These are phyloP conservation scores for Skeletonema grethae DNA, from an alignment of 108 stramenopile species.

Conservation along the genomic window DNA sequence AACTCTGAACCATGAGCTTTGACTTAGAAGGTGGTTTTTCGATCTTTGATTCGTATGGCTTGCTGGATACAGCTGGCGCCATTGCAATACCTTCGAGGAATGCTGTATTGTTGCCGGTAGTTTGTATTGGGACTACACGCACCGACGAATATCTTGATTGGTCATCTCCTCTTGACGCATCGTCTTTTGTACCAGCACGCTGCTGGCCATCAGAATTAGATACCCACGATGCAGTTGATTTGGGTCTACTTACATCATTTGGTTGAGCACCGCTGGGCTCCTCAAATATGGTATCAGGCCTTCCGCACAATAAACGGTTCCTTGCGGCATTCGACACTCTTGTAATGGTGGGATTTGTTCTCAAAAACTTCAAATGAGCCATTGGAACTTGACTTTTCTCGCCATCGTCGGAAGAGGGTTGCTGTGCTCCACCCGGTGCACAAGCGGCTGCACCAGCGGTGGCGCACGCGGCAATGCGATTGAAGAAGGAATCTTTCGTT, in stretches of 20 bases:
- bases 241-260: conserved; percentile 4
- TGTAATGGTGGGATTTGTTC: conserved; percentile 52
- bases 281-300: conserved; percentile 66
- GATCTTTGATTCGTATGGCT: conserved; percentile 21
- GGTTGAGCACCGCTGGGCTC: conserved; percentile 33
- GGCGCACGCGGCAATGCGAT: conserved; percentile 53
- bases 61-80: conserved; percentile 61
- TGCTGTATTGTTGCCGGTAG: conserved; percentile 68
- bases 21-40: conserved; percentile 21
- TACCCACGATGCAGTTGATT: conserved; percentile 14
- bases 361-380: conserved; percentile 65
- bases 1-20: background rate
- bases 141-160: background rate
- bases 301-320: conserved; percentile 52
- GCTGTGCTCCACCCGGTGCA: conserved; percentile 17
- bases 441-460: conserved; percentile 63
- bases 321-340: conserved; percentile 36
- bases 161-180: background rate
- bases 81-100: conserved; percentile 74
- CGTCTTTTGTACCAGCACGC: background rate
- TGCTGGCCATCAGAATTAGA: conserved; percentile 8
- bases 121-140: background rate
- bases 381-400: conserved; percentile 47
- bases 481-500: conserved; percentile 60
- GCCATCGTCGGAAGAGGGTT: conserved; percentile 12